These are phyloP conservation scores for Syncephalastrum racemosum DNA, from an alignment of 371 early-diverging fungal genomes.

Conservation along the genomic window DNA sequence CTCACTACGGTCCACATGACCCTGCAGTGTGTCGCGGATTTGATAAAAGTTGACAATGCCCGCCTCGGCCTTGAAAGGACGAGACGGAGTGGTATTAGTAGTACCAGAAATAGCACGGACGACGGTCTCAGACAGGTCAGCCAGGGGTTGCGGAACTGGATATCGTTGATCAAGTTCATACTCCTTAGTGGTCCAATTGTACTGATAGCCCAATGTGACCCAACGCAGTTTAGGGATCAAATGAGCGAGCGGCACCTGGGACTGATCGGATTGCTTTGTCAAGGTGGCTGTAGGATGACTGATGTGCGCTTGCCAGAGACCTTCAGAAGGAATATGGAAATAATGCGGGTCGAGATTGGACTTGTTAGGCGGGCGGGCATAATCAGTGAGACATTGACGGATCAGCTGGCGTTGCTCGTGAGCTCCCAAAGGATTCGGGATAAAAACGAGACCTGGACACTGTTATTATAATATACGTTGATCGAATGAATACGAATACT, in stretches of 20 bases:
- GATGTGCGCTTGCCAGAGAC: constrained; percentile 59
- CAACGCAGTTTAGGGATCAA: constrained; percentile 69
- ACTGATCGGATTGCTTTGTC: constrained; percentile 14
- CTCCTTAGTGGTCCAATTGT: constrained; percentile 85
- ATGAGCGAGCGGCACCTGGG: constrained; percentile 22
- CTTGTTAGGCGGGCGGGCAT: constrained; percentile 70
- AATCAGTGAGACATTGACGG: constrained; percentile 63
- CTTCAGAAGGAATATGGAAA: constrained; percentile 46
- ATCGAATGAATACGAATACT: neutral
- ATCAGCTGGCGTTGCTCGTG: constrained; percentile 63
- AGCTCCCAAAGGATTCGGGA: constrained; percentile 68
- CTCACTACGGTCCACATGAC: constrained; percentile 89
- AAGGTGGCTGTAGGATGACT: constrained; percentile 22
- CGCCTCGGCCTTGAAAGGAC: constrained; percentile 72
- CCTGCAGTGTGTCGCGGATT: constrained; percentile 75
- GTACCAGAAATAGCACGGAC: constrained; percentile 46
- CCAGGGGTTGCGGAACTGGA: constrained; percentile 49
- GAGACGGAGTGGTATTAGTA: constrained; percentile 4
- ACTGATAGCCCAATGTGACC: constrained; percentile 89
- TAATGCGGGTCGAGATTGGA: constrained; percentile 83
- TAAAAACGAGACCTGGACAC: constrained; percentile 65
- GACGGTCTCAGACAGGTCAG: constrained; percentile 48
- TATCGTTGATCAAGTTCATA: constrained; percentile 59
- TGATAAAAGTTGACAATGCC: constrained; percentile 93
- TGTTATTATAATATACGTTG: neutral